Conservation (phyloP, 1,284 basidiomycete genomes). For the Puccinia coronata region DNA sequence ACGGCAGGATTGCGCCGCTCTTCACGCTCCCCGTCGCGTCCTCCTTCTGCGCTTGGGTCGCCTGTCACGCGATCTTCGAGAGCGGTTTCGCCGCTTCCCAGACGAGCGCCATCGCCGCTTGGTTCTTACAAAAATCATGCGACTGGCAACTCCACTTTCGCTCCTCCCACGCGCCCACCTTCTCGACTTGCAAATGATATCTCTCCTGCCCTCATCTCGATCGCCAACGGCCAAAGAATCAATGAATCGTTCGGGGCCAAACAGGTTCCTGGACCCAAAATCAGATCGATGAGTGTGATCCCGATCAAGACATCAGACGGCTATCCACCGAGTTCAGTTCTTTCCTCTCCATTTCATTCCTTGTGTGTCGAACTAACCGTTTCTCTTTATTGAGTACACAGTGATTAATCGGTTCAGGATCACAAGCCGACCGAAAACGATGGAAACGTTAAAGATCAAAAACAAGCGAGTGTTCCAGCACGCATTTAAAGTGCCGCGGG, state of each 20-base stretch:
- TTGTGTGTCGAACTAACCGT: background rate
- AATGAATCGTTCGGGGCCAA: background rate
- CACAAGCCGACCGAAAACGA: constrained; percentile 32
- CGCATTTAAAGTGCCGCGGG: constrained; percentile 11
- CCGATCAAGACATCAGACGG: constrained; percentile 15
- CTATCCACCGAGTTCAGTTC: constrained; percentile 11
- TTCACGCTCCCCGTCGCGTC: constrained; percentile 44
- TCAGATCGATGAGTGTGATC: constrained; percentile 1
- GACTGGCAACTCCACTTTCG: background rate
- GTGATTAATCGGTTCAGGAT: constrained; percentile 44
- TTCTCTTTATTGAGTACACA: constrained; percentile 6
- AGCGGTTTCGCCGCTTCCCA: constrained; percentile 3
- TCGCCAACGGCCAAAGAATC: background rate
- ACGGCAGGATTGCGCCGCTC: constrained; percentile 14
- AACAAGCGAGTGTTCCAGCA: constrained; percentile 35
- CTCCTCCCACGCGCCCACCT: background rate
- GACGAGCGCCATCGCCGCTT: constrained; percentile 20
- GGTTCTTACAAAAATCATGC: background rate
- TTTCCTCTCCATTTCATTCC: too few relatives aligned
- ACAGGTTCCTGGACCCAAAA: background rate
- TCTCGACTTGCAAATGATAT: constrained; percentile 31
- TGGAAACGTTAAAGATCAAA: constrained; percentile 24
- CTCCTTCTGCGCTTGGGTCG: constrained; percentile 8
- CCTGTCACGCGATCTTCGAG: background rate
- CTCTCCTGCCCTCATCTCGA: constrained; percentile 22